Percentiles rank a stretch among this genome's conserved stretches.
These are phyloP conservation scores for Rauvolfia tetraphylla DNA, from an alignment of 257 asterid genomes.

Conservation along the genomic window DNA sequence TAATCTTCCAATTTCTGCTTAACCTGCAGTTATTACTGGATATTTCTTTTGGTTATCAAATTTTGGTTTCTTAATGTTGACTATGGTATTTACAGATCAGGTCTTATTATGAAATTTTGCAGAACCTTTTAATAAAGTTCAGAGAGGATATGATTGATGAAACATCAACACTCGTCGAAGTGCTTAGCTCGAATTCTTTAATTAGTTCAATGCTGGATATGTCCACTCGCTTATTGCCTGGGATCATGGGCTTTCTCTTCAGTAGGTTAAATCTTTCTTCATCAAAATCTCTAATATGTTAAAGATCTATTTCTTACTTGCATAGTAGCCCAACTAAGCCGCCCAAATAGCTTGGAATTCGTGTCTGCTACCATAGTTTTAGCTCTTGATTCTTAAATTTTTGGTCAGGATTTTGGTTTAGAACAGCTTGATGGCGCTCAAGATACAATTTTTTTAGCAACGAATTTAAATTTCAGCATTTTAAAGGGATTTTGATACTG, in stretches of 20 bases:
- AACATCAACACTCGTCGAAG: constrained; percentile 76
- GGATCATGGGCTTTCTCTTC: constrained; percentile 95
- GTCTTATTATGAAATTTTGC: constrained; percentile 85
- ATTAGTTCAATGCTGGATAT: constrained; percentile 90
- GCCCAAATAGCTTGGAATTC: too few relatives aligned
- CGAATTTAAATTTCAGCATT: too few relatives aligned
- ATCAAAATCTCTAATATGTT: constrained; percentile 2
- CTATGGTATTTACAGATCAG: constrained; percentile 52
- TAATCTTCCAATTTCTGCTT: neutral
- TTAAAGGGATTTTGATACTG: too few relatives aligned
- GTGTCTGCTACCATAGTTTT: too few relatives aligned
- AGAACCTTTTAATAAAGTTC: constrained; percentile 85
- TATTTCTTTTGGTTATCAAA: neutral
- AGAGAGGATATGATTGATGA: constrained; percentile 89
- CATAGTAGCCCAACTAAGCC: neutral
- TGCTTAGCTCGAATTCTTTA: constrained; percentile 88
- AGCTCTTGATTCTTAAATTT: too few relatives aligned
- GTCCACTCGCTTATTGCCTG: constrained; percentile 84
- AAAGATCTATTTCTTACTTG: constrained; percentile 7
- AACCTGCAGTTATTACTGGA: neutral
- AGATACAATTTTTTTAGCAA: too few relatives aligned
- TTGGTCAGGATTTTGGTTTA: too few relatives aligned
- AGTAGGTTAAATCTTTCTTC: constrained; percentile 52
- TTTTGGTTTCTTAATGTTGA: neutral
- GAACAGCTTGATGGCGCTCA: too few relatives aligned